Evolutionary conservation across 2,329 filamentous ascomycete species (phyloP).

Genomic region (Xylaria arbuscula): DNA sequence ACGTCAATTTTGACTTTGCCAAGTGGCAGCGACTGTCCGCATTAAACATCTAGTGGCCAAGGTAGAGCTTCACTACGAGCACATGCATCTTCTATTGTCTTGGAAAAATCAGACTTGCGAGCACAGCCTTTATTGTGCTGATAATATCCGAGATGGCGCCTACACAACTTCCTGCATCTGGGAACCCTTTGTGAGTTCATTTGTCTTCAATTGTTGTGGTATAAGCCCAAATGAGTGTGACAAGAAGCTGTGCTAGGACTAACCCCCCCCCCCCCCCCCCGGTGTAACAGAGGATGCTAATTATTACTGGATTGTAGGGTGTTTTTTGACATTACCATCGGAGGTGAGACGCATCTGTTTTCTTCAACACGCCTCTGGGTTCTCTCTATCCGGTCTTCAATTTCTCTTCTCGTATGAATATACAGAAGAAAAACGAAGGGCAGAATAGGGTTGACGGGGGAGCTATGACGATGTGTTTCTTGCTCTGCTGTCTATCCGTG

Average conservation of each 20-base stretch:
- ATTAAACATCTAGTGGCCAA: background rate
- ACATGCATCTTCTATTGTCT: background rate
- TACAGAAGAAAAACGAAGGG: background rate
- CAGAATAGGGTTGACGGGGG: background rate
- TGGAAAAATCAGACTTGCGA: background rate
- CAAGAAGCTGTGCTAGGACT: background rate
- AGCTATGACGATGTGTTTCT: slow-evolving; percentile 5
- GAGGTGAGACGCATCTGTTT: slow-evolving; percentile 65
- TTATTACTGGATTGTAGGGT: slow-evolving; percentile 55
- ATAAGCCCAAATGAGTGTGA: background rate
- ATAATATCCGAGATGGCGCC: slow-evolving; percentile 49
- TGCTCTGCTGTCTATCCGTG: background rate
- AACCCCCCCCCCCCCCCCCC: too few species aligned
- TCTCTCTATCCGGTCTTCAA: background rate
- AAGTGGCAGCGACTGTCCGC: slow-evolving; percentile 7
- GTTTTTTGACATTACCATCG: slow-evolving; percentile 83
- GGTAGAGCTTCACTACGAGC: too few species aligned
- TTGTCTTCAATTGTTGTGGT: background rate
- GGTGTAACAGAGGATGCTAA: background rate
- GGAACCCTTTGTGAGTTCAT: slow-evolving; percentile 56
- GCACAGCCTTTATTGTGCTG: background rate
- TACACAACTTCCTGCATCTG: slow-evolving; percentile 55
- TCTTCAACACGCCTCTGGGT: background rate
- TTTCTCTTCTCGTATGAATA: background rate
- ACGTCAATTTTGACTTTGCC: background rate